Conservation (phyloP, 768 basidiomycete species). For the Podaxis sp. region DNA sequence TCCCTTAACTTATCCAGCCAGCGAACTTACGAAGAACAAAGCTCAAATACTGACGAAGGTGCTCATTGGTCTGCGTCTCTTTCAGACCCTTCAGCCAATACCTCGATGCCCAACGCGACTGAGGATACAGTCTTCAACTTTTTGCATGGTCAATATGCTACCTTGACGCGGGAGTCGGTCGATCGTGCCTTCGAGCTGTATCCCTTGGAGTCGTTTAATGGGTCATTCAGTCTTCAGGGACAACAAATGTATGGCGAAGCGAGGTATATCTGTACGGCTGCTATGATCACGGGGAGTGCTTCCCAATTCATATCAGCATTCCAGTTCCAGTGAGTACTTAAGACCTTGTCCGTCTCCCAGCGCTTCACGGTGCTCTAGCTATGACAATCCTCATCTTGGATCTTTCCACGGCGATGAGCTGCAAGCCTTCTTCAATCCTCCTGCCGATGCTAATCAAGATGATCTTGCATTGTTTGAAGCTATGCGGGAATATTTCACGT, state of each 20-base stretch:
- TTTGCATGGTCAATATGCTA: conserved; percentile 34
- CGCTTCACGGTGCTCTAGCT: conserved; percentile 19
- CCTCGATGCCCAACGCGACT: conserved; percentile 32
- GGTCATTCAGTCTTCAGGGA: conserved; percentile 33
- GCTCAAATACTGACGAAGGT: conserved; percentile 39
- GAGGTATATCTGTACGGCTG: conserved; percentile 39
- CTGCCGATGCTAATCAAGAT: conserved; percentile 20
- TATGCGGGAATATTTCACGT: conserved; percentile 37
- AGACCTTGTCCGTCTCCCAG: background rate
- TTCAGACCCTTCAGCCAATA: conserved; percentile 31
- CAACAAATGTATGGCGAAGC: conserved; percentile 44
- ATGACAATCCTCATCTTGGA: conserved; percentile 35
- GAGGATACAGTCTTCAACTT: conserved; percentile 37
- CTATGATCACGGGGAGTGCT: conserved; percentile 28
- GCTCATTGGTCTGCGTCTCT: conserved; percentile 33
- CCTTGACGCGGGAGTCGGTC: conserved; percentile 25
- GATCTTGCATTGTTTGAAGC: conserved; percentile 28
- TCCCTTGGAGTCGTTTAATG: conserved; percentile 27
- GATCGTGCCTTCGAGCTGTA: conserved; percentile 28
- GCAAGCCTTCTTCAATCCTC: conserved; percentile 29
- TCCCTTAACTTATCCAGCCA: background rate
- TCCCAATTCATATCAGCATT: conserved; percentile 17
- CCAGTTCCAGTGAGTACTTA: conserved; percentile 28
- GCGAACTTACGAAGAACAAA: background rate
- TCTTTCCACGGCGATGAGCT: conserved; percentile 34